phyloP scores from a whole-genome alignment of 192 early-diverging fungal species.

The Obelidium mucronatum region DNA sequence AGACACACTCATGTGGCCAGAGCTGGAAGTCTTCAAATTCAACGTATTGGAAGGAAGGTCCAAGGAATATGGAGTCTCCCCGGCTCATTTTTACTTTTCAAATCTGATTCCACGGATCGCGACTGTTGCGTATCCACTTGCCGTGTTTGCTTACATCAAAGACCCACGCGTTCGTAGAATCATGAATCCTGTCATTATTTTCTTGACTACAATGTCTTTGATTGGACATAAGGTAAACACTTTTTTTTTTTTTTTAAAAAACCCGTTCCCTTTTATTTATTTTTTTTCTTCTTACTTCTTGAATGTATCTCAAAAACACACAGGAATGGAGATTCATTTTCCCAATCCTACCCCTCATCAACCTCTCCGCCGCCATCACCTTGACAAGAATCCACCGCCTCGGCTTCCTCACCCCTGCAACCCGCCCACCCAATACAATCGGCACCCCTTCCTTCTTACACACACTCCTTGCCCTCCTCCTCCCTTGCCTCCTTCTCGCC shows the following conservation, averaged over 20 bases:
- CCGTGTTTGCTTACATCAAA: constrained; percentile 10
- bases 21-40: constrained; percentile 76
- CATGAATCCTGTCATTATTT: constrained; percentile 61
- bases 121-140: constrained; percentile 72
- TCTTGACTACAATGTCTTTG: constrained; percentile 73
- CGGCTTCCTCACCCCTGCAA: constrained; percentile 1
- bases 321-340: constrained; percentile 97
- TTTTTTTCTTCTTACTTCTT: no score
- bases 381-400: constrained; percentile 37
- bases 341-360: constrained; percentile 83
- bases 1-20: constrained; percentile 79
- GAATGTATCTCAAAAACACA: no score
- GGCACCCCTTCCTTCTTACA: neutral
- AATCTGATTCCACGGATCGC: constrained; percentile 78
- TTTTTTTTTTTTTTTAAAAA: no score
- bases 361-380: constrained; percentile 68
- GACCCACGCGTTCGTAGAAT: constrained; percentile 60
- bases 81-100: constrained; percentile 77
- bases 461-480: constrained; percentile 5
- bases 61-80: constrained; percentile 74
- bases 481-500: neutral
- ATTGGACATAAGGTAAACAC: constrained; percentile 92
- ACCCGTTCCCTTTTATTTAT: no score
- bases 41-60: constrained; percentile 70
- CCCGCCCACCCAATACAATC: neutral